A percentile compares a stretch with the other conserved stretches of the same genome.
Evolutionary conservation across 2,329 filamentous ascomycete species (phyloP).

Genomic region (Xenoacremonium recifei): DNA sequence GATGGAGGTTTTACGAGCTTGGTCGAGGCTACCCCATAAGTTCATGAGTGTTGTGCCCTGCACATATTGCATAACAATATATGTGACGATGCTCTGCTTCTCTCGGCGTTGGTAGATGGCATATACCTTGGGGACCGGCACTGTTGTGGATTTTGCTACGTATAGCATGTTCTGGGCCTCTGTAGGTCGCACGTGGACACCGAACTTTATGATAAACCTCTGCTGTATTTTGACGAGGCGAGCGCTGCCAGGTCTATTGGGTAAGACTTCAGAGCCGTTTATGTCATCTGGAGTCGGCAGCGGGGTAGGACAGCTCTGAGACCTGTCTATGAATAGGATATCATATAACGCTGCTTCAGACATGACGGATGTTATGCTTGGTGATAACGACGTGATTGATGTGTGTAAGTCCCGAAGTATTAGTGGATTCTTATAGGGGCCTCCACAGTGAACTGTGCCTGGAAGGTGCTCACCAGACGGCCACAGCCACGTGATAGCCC

Average conservation of each 20-base stretch:
- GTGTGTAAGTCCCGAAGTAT: too few relatives aligned
- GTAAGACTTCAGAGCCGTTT: constrained; percentile 5
- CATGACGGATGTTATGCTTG: constrained; percentile 1
- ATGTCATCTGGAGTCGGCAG: constrained; percentile 12
- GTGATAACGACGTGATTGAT: too few relatives aligned
- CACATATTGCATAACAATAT: constrained; percentile 19
- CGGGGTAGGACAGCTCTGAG: constrained; percentile 1
- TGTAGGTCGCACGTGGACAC: constrained; percentile 7
- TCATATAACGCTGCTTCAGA: constrained; percentile 5
- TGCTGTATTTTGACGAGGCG: constrained; percentile 5
- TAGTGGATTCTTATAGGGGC: too few relatives aligned
- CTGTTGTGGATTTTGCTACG: constrained; percentile 12
- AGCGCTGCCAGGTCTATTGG: neutral
- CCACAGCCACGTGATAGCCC: too few relatives aligned
- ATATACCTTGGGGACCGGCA: constrained; percentile 20
- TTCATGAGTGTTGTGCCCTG: constrained; percentile 8
- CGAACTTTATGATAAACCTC: constrained; percentile 14
- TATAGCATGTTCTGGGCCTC: constrained; percentile 21
- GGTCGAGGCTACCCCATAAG: constrained; percentile 2
- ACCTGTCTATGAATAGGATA: constrained; percentile 7
- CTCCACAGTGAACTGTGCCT: too few relatives aligned
- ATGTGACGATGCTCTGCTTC: constrained; percentile 7
- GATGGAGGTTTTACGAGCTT: constrained; percentile 5
- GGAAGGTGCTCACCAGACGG: too few relatives aligned
- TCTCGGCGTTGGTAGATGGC: constrained; percentile 15